Percentiles rank a stretch among this genome's conserved stretches.
Conservation (phyloP, 768 basidiomycete genomes). For the Termitomyces sp. region DNA sequence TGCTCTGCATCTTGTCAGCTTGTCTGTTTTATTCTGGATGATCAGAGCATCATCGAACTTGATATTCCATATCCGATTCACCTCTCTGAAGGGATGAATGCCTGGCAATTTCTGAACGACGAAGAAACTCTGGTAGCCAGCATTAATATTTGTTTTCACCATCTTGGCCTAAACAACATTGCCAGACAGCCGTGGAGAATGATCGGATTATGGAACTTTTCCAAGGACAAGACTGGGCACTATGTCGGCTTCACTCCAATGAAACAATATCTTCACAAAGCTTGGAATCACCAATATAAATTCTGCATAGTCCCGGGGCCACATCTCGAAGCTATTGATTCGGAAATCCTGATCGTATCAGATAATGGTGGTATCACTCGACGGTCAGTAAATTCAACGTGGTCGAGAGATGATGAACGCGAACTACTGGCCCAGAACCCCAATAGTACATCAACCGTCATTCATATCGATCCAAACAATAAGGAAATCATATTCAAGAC, state of each 20-base stretch:
- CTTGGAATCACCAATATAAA: neutral
- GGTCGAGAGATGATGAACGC: neutral
- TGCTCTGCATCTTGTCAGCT: neutral
- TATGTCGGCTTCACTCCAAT: neutral
- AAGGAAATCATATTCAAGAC: neutral
- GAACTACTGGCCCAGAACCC: neutral
- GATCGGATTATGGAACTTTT: slow-evolving; percentile 1
- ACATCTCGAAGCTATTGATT: neutral
- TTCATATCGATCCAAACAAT: neutral
- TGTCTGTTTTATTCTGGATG: neutral
- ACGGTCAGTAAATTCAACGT: neutral
- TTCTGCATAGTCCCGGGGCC: neutral
- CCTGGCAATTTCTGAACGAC: neutral
- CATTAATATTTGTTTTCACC: neutral
- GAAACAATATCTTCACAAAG: neutral
- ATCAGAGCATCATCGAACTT: neutral
- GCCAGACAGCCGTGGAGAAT: neutral
- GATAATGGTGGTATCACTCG: neutral
- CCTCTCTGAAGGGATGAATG: neutral
- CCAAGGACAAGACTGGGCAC: neutral
- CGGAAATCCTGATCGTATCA: neutral
- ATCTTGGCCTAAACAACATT: no score
- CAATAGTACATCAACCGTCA: neutral
- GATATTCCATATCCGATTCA: neutral
- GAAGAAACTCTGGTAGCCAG: neutral